phyloP scores from a whole-genome alignment of 2,329 filamentous ascomycete species.

The Didymella arachidicola region DNA sequence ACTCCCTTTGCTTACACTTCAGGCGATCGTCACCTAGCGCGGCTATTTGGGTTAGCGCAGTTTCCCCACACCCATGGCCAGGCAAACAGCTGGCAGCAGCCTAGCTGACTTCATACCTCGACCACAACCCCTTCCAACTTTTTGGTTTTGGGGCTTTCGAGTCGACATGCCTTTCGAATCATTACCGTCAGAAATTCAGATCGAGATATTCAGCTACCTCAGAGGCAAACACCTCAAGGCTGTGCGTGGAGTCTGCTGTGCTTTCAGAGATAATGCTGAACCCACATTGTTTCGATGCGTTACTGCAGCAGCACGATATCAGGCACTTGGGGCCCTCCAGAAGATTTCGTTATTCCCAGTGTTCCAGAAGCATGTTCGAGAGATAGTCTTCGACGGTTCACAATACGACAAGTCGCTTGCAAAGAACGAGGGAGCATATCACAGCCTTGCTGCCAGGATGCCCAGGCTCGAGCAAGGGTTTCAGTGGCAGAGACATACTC shows the following conservation, averaged over 20 bases:
- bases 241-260: conserved; percentile 30
- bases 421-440: conserved; percentile 20
- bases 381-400: conserved; percentile 45
- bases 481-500: conserved; percentile 24
- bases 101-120: conserved; percentile 1
- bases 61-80: conserved; percentile 10
- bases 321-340: conserved; percentile 39
- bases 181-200: conserved; percentile 41
- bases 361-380: conserved; percentile 39
- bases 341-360: conserved; percentile 35
- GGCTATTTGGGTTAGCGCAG: conserved; percentile 3
- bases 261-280: conserved; percentile 35
- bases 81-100: conserved; percentile 19
- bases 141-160: background rate
- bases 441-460: conserved; percentile 6
- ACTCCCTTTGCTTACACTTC: background rate
- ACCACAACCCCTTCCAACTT: background rate
- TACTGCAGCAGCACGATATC: conserved; percentile 40
- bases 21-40: background rate
- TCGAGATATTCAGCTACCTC: conserved; percentile 40
- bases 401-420: conserved; percentile 31
- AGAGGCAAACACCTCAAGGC: conserved; percentile 34
- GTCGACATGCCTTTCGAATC: conserved; percentile 20
- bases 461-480: conserved; percentile 19
- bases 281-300: conserved; percentile 36